Base-by-base conservation (phyloP, 306 rosid species). In the Pterocarpus macrocarpus region DNA sequence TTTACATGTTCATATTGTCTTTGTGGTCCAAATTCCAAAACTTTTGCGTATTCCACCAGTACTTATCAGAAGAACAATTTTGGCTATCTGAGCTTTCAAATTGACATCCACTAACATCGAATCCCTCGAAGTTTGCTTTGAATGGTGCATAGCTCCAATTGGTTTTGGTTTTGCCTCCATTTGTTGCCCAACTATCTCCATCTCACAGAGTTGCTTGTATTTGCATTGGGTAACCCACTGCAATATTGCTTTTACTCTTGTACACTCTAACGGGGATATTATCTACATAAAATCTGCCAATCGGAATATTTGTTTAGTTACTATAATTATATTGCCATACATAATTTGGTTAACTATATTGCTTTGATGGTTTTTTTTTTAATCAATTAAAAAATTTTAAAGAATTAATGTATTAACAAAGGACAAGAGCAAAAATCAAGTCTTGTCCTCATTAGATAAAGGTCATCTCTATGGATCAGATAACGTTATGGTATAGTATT, bases 181-280 rank as follows among this genome's bases (percentile, higher is more conserved):
- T 69, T 10, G 93, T 85, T 35, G 96, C 92, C 96, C 96, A 91
- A 2, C 57, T 58, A 1, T 84, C 87, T 32, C 86, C 93, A 76
- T 85, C 53, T 93, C 93, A 89, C 41, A 91, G 49, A 61, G 86
- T 76, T 58, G 71, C 89, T 64, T 69, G 55, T 55, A 90, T 69
- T 70, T 59, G 65, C 97, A 90, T 88, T 22, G 94, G 89, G 43
- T 85, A 88, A 2, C 49, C 39, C 7, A 41, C 91, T 50, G 88
- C 86, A 13, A 66, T 13, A 0, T 77, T 76, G 3, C 28, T 58
- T 16, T 83, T 80, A 78, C 90, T 88, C 77, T 79, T 88, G 58
- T 67, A 80, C 1, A 85, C 91, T 73, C 97, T 85, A 4, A 92
- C 82, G 4, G 97, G 97, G 5, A 38, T 45, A 0, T 65, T 8